These are phyloP conservation scores for Euphorbia tirucalli DNA, from an alignment of 345 rosid species.

Conservation along the genomic window DNA sequence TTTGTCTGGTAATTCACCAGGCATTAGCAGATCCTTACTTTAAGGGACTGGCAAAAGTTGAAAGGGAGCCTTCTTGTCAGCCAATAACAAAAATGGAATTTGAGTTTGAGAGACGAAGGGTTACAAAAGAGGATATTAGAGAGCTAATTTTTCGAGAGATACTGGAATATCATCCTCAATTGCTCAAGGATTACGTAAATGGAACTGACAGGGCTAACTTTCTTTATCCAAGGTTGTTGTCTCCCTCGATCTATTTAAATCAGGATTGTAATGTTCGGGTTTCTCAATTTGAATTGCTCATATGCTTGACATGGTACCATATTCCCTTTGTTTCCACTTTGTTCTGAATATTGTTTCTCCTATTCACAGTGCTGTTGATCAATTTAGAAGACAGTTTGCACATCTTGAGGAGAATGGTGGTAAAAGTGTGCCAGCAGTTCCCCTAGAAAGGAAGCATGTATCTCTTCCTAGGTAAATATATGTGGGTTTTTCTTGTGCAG, in stretches of 20 bases:
- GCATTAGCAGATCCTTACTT: conserved; percentile 91
- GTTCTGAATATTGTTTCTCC: conserved; percentile 14
- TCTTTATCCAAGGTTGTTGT: conserved; percentile 84
- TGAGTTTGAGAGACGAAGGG: conserved; percentile 92
- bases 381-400: conserved; percentile 86
- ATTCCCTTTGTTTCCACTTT: conserved; percentile 13
- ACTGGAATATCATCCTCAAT: conserved; percentile 92
- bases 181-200: conserved; percentile 73
- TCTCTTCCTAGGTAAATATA: conserved; percentile 77
- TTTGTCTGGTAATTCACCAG: conserved; percentile 34
- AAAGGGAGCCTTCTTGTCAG: conserved; percentile 93
- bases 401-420: conserved; percentile 85
- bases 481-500: not conserved
- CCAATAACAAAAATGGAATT: conserved; percentile 96
- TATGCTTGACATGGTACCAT: not conserved
- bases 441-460: conserved; percentile 78
- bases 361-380: conserved; percentile 78
- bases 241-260: not conserved
- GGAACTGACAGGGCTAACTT: conserved; percentile 88
- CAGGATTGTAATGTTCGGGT: not conserved
- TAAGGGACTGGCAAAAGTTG: conserved; percentile 80
- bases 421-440: conserved; percentile 62
- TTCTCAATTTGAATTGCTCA: not conserved
- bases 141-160: conserved; percentile 85
- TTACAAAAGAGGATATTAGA: conserved; percentile 83